Evolutionary conservation across 2,329 filamentous ascomycete species (phyloP).

Genomic region (Cladosporium sphaerospermum): DNA sequence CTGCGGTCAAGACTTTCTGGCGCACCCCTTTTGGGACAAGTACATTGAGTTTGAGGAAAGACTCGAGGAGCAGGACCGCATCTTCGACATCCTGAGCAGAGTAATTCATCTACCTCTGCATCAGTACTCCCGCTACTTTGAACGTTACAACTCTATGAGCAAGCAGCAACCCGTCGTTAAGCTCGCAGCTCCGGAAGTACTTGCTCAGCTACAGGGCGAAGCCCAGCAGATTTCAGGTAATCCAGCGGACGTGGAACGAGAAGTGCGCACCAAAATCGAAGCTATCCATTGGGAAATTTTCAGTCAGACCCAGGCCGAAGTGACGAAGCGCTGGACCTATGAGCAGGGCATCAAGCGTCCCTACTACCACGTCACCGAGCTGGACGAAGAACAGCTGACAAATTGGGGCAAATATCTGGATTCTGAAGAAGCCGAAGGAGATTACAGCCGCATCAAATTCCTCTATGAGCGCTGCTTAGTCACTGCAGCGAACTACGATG

Average conservation of each 20-base stretch:
- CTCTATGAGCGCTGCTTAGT: conserved; percentile 92
- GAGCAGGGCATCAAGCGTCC: conserved; percentile 92
- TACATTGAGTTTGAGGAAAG: conserved; percentile 96
- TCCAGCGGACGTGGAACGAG: conserved; percentile 68
- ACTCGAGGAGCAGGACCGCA: conserved; percentile 73
- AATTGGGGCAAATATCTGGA: conserved; percentile 98
- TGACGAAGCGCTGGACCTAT: conserved; percentile 87
- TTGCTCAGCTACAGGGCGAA: conserved; percentile 65
- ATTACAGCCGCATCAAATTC: conserved; percentile 68
- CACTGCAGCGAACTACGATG: conserved; percentile 89
- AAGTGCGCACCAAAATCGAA: conserved; percentile 74
- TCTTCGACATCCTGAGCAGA: conserved; percentile 76
- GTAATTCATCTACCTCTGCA: conserved; percentile 90
- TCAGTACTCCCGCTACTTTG: conserved; percentile 91
- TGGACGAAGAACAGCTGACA: conserved; percentile 74
- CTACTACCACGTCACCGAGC: conserved; percentile 92
- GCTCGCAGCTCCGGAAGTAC: conserved; percentile 60
- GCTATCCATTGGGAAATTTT: conserved; percentile 75
- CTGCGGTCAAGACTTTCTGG: conserved; percentile 87
- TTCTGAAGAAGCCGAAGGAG: conserved; percentile 82
- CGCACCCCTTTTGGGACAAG: conserved; percentile 98
- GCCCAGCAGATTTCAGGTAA: conserved; percentile 65
- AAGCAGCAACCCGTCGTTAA: conserved; percentile 67
- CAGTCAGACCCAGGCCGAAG: conserved; percentile 74
- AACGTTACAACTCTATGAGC: conserved; percentile 74